These are phyloP conservation scores for Geoglossum cookeanum DNA, from an alignment of 2,329 filamentous ascomycete genomes.

Conservation along the genomic window DNA sequence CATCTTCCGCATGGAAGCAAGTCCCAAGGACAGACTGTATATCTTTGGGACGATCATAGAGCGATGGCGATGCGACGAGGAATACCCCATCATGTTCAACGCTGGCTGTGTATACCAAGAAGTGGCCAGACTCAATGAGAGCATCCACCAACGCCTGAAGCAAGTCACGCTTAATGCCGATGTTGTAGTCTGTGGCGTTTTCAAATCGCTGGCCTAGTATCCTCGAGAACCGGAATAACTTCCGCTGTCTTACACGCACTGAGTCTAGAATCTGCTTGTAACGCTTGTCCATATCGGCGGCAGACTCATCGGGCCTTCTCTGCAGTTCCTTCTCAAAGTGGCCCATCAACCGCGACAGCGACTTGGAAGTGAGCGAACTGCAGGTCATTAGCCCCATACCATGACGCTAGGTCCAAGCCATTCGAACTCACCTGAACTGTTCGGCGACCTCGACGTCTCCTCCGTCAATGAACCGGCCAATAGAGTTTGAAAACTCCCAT, in stretches of 20 bases:
- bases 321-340: constrained; percentile 88
- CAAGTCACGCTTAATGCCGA: constrained; percentile 49
- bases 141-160: constrained; percentile 64
- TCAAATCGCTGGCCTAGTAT: constrained; percentile 88
- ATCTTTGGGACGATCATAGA: constrained; percentile 58
- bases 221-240: constrained; percentile 86
- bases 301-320: constrained; percentile 63
- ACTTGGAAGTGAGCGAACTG: constrained; percentile 72
- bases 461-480: constrained; percentile 76
- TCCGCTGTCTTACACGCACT: constrained; percentile 85
- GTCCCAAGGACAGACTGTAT: constrained; percentile 74
- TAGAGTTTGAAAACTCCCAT: constrained; percentile 92
- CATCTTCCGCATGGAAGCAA: constrained; percentile 50
- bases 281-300: constrained; percentile 81
- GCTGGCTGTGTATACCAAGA: constrained; percentile 56
- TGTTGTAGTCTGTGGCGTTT: constrained; percentile 87
- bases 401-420: constrained; percentile 13
- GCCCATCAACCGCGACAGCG: constrained; percentile 65
- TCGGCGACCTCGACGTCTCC: constrained; percentile 95
- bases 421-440: constrained; percentile 51
- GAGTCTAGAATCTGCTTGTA: constrained; percentile 94
- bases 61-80: constrained; percentile 64
- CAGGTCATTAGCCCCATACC: constrained; percentile 11
- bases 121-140: constrained; percentile 66
- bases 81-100: constrained; percentile 59